Conservation (phyloP, 176 grass and related monocot species). For the Zoysia japonica region DNA sequence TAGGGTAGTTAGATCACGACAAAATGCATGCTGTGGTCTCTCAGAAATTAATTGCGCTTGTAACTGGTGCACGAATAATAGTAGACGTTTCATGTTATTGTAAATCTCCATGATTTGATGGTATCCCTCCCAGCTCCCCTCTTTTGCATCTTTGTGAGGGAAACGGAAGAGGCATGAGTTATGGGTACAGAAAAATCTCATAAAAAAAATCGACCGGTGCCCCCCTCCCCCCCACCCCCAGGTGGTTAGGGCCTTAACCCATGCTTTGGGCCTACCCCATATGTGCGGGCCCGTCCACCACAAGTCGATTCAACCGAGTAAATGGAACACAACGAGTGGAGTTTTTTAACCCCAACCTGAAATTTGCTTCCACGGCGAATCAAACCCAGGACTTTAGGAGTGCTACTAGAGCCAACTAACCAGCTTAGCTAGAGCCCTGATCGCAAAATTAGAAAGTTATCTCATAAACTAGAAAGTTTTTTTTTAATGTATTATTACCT, state of each 20-base stretch:
- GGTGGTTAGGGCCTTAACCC: too few relatives aligned
- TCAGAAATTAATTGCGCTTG: constrained; percentile 10
- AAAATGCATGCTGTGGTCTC: not conserved
- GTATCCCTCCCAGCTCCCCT: not conserved
- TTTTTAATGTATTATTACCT: constrained; percentile 12
- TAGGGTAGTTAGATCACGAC: constrained; percentile 16
- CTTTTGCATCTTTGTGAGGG: not conserved
- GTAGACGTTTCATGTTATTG: not conserved
- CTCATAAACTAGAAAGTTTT: not conserved
- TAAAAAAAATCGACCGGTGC: not conserved
- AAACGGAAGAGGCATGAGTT: not conserved
- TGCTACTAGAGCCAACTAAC: too few relatives aligned
- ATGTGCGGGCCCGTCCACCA: too few relatives aligned
- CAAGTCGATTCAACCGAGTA: too few relatives aligned
- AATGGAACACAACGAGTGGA: too few relatives aligned
- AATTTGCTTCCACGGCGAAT: too few relatives aligned
- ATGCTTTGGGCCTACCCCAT: too few relatives aligned
- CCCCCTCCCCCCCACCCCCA: too few relatives aligned
- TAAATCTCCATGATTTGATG: constrained; percentile 4
- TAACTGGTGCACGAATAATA: not conserved
- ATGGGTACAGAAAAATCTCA: not conserved
- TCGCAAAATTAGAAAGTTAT: too few relatives aligned
- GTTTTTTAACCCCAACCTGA: too few relatives aligned
- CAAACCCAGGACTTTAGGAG: too few relatives aligned
- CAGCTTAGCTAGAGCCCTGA: too few relatives aligned